Evolutionary conservation across 257 asterid genomes (phyloP), one percentile per base, ranked within the genome.

Genomic region (Thymus mandschuricus): DNA sequence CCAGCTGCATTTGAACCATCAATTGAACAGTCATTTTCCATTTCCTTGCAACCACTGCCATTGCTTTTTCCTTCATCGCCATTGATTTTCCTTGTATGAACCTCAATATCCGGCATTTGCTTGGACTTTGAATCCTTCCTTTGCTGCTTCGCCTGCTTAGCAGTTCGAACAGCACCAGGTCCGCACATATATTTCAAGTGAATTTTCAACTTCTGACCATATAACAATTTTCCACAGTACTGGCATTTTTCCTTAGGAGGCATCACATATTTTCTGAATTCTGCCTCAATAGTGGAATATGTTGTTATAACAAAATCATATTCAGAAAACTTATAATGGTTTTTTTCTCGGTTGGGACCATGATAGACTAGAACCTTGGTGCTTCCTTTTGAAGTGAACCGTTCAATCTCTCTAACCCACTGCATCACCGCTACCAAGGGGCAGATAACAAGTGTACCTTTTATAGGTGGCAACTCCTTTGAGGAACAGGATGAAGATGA

Each of bases 271-370:
- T 86, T 94, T 62, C 97, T 81, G 76, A 80, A 94, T 64, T 94
- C 98, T 11, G 88, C 81, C 89, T 94, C 96, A 62, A 94, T 91
- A 41, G 83, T 91, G 27, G 96, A 86, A 66, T 94, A 94, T 9
- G 98, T 94, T 4, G 98, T 94, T 79, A 94, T 83, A 56, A 94
- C 90, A 87, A 94, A 91, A 75, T 94, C 97, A 71, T 84, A 89
- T 65, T 91, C 86, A 1, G 92, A 80, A 63, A 94, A 86, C 70
- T 84, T 85, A 71, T 78, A 75, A 74, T 76, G 75, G 71, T 60
- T 78, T 74, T 79, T 89, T 30, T 77, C 92, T 74, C 98, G 78
- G 75, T 91, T 87, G 57, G 95, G 75, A 71, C 98, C 98, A 74
- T 94, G 98, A 78, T 94, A 94, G 60, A 89, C 85, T 57, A 94